Evolutionary conservation across 129 eudicot genomes (phyloP), one percentile per base, ranked within the genome.

Genomic region (Chrysanthemum makinoi): DNA sequence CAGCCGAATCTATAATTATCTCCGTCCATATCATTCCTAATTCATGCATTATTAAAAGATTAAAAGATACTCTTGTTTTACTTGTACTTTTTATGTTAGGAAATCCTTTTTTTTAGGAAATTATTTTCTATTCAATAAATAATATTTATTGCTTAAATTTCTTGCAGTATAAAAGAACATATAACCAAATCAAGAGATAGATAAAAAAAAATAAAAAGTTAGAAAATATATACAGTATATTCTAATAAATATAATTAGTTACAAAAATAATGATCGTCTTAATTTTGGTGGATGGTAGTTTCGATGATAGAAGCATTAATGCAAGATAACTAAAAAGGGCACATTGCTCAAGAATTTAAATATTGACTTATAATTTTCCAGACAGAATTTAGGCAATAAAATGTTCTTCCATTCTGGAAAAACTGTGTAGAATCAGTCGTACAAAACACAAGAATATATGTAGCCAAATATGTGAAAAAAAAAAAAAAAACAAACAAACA

Each of bases 1-100:
- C 81, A 70, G 70, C 53, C 58, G 77, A 77, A 77, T 70, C 76
- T 70, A 77, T 55, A 62, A 70, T 63, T 71, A 44, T 63, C 75
- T 63, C 77, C 81, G 67, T 70, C 81, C 79, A 66, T 55, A 70
- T 44, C 75, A 70, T 3, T 19, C 52, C 62, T 55, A 48, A 64
- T 51, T 74, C 65, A 22, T 52, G 43, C 53, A 64, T 9, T 43
- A 26, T 35, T 35, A 35, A 39, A 0, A 39, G 6, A 39, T 6
- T 39, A 6, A 39, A 39, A 39, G 9, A 39, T 39, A 39, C 46
- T 39, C 46, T 39, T 39, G 46, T 39, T 39, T 33, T 4, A 5
- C 1, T 33, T 5, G 5, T 7, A 33, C 10, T 39, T 39, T 39
- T 39, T 6, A 39, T 39, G 46, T 39, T 39, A 39, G 9, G 46